Percentiles rank a stretch among this genome's conserved stretches.
These are phyloP conservation scores for Quercus alba DNA, from an alignment of 306 rosid genomes.

Conservation along the genomic window DNA sequence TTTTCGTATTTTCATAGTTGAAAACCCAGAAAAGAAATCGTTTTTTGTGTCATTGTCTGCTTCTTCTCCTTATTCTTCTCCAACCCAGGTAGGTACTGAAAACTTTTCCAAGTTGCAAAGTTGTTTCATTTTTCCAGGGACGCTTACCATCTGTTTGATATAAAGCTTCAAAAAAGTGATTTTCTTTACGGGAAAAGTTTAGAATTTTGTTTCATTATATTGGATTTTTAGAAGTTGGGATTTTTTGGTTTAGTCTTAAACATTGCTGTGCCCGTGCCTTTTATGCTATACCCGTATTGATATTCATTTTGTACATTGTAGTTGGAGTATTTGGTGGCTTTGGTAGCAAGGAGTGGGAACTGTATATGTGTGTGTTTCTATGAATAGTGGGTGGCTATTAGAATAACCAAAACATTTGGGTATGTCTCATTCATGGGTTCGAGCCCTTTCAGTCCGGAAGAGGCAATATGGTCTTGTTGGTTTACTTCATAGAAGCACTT, in stretches of 20 bases:
- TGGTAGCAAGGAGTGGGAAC: not conserved
- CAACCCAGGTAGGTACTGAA: not conserved
- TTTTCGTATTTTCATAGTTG: not conserved
- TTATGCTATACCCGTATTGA: no score
- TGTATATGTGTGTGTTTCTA: not conserved
- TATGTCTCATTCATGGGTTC: constrained; percentile 22
- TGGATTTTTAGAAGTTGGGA: not conserved
- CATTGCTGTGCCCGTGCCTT: not conserved
- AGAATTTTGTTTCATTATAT: not conserved
- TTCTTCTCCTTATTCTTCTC: not conserved
- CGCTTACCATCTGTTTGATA: not conserved
- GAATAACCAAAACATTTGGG: not conserved
- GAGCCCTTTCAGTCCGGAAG: constrained; percentile 12
- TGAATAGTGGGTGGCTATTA: not conserved
- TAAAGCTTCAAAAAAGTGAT: not conserved
- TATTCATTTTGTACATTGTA: not conserved
- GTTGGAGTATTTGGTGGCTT: not conserved
- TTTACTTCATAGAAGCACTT: not conserved
- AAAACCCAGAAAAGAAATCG: not conserved
- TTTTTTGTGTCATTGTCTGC: not conserved
- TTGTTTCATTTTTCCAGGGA: not conserved
- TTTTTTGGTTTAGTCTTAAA: not conserved
- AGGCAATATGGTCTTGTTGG: constrained; percentile 5
- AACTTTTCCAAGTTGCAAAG: no score
- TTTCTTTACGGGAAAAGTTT: not conserved